Evolutionary conservation across 2,329 filamentous ascomycete species (phyloP).

Genomic region (Chaetomiaceae sp.): DNA sequence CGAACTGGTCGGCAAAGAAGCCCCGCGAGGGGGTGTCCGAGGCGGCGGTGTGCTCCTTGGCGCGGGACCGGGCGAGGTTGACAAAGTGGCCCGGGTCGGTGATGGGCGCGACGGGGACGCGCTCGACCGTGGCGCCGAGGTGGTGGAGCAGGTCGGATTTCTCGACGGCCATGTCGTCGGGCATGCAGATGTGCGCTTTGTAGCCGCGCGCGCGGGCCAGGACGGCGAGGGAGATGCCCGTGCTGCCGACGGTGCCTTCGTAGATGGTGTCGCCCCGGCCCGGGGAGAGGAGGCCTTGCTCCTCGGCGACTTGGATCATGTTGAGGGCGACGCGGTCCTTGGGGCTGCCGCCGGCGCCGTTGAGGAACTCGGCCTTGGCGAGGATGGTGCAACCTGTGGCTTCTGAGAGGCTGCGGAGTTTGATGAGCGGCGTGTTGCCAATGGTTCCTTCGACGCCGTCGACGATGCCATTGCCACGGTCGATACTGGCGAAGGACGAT

Average conservation of each 20-base stretch:
- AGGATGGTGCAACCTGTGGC: constrained; percentile 86
- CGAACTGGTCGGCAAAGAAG: constrained; percentile 96
- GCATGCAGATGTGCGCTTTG: constrained; percentile 94
- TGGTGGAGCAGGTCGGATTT: constrained; percentile 86
- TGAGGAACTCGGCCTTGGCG: constrained; percentile 93
- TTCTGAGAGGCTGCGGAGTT: constrained; percentile 77
- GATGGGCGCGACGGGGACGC: constrained; percentile 86
- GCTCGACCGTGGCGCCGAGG: constrained; percentile 87
- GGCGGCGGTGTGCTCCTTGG: constrained; percentile 64
- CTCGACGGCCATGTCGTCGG: constrained; percentile 80
- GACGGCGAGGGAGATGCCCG: constrained; percentile 88
- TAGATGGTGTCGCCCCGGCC: constrained; percentile 90
- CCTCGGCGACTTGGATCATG: constrained; percentile 82
- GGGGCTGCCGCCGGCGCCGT: constrained; percentile 87
- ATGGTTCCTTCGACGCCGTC: constrained; percentile 88
- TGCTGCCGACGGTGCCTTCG: constrained; percentile 94
- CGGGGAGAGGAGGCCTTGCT: constrained; percentile 68
- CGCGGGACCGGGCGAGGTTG: constrained; percentile 77
- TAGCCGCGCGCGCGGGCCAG: constrained; percentile 87
- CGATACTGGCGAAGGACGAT: constrained; percentile 21
- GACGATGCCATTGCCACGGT: constrained; percentile 44
- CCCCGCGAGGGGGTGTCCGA: constrained; percentile 60
- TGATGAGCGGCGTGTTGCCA: constrained; percentile 85
- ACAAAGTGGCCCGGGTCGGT: constrained; percentile 93
- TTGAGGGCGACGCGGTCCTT: constrained; percentile 92